Base-by-base conservation (phyloP, 441 rosid species). In the Theobroma grandiflorum region DNA sequence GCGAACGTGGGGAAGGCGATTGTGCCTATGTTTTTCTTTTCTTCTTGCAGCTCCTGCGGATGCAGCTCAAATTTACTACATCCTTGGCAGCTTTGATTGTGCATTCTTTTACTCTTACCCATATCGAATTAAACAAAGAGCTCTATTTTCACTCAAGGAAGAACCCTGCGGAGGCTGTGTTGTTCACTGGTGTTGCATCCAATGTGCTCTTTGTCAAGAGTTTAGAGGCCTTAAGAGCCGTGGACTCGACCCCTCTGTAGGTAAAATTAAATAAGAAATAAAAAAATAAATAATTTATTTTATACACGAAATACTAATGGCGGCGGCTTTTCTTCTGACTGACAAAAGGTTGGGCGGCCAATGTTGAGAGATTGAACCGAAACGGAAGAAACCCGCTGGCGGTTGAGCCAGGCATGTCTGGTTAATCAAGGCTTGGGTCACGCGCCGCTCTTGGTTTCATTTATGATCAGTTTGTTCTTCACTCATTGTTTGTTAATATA, bases 1-100 rank as follows among this genome's bases (percentile, higher is more conserved):
- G 82, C 0, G 86, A 82, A 0, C 88, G 80, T 0, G 89, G 91
- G 0, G 91, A 78, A 1, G 90, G 82, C 0, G 82, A 80, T 0
- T 84, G 81, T 0, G 89, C 31, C 31, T 26, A 26, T 26, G 1
- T 26, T 26, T 26, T 26, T 26, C 31, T 26, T 26, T 26, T 26
- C 31, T 26, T 26, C 31, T 26, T 26, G 31, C 31, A 26, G 31
- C 31, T 26, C 31, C 31, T 26, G 31, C 31, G 31, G 31, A 26
- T 26, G 31, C 31, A 26, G 31, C 31, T 26, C 31, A 1, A 26
- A 26, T 26, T 26, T 26, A 57, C 73, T 69, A 69, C 53, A 6
- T 45, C 0, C 38, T 69, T 20, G 58, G 58, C 6, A 70, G 0
- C 20, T 49, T 70, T 5, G 74, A 58, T 26, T 70, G 15, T 70